A percentile compares a stretch with the other conserved stretches of the same genome.
Conservation (phyloP, 1,284 basidiomycete species). For the Trichosporon sp. region DNA sequence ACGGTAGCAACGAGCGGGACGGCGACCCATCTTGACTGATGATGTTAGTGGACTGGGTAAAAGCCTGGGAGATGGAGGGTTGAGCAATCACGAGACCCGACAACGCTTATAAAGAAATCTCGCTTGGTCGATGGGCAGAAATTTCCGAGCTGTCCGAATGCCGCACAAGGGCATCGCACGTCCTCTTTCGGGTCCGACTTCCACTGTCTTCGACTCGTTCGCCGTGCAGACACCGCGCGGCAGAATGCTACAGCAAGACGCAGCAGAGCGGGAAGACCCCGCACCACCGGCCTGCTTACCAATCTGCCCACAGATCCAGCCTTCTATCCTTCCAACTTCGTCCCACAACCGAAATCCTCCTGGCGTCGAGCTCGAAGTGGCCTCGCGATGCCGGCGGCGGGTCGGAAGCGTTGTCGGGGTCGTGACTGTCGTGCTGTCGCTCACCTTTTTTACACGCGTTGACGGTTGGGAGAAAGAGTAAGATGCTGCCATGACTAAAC, state of each 20-base stretch:
- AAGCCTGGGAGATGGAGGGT: background rate
- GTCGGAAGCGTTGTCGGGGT: background rate
- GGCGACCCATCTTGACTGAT: conserved; percentile 74
- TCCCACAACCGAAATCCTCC: background rate
- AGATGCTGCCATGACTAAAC: background rate
- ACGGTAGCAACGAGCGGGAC: conserved; percentile 91
- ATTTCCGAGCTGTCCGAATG: background rate
- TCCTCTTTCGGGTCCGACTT: background rate
- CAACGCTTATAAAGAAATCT: background rate
- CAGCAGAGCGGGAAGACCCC: background rate
- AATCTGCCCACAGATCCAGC: background rate
- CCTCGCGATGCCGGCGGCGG: background rate
- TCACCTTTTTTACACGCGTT: conserved; percentile 6
- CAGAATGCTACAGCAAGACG: background rate
- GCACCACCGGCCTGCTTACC: background rate
- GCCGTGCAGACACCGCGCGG: background rate
- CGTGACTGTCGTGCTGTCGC: conserved; percentile 2
- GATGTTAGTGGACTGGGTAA: conserved; percentile 3
- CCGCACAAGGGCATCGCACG: background rate
- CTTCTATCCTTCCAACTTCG: background rate
- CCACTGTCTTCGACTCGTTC: background rate
- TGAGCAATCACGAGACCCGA: background rate
- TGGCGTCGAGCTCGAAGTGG: background rate
- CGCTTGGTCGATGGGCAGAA: background rate
- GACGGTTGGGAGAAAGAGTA: conserved; percentile 1